Evolutionary conservation across 2,329 filamentous ascomycete species (phyloP).

Genomic region (Penicillium crustosum): DNA sequence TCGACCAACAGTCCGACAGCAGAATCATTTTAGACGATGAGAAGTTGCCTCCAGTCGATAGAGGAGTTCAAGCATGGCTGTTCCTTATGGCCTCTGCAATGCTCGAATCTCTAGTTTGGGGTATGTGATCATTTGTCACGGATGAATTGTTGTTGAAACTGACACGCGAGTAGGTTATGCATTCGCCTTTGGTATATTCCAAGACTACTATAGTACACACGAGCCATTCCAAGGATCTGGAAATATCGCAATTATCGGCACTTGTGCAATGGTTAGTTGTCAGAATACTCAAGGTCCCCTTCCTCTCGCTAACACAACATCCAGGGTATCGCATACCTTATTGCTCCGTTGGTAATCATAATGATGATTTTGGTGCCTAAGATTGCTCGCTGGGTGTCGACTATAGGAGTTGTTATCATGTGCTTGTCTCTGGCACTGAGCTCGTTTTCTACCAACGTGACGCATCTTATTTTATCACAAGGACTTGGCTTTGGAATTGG

Average conservation of each 20-base stretch:
- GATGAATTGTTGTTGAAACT: neutral
- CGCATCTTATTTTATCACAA: constrained; percentile 42
- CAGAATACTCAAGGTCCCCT: too few species aligned
- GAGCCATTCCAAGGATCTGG: constrained; percentile 54
- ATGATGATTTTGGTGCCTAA: constrained; percentile 36
- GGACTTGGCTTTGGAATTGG: constrained; percentile 45
- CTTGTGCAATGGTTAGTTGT: constrained; percentile 56
- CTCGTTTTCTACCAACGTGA: constrained; percentile 43
- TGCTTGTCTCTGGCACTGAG: constrained; percentile 36
- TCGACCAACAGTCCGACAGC: constrained; percentile 7
- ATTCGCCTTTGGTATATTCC: constrained; percentile 69
- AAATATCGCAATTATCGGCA: constrained; percentile 63
- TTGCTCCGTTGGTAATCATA: constrained; percentile 25
- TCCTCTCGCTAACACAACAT: neutral
- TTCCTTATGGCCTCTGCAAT: constrained; percentile 23
- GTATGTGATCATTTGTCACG: constrained; percentile 7
- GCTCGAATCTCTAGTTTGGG: constrained; percentile 26
- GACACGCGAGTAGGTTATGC: constrained; percentile 56
- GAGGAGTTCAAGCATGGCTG: constrained; percentile 24
- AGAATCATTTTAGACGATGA: constrained; percentile 1
- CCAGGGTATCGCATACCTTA: constrained; percentile 32
- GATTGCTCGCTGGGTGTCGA: constrained; percentile 28
- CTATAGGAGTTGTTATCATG: constrained; percentile 39
- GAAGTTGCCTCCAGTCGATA: constrained; percentile 17
- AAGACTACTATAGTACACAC: constrained; percentile 65